Evolutionary conservation across 768 basidiomycete species (phyloP).

Genomic region (Mycena metata): DNA sequence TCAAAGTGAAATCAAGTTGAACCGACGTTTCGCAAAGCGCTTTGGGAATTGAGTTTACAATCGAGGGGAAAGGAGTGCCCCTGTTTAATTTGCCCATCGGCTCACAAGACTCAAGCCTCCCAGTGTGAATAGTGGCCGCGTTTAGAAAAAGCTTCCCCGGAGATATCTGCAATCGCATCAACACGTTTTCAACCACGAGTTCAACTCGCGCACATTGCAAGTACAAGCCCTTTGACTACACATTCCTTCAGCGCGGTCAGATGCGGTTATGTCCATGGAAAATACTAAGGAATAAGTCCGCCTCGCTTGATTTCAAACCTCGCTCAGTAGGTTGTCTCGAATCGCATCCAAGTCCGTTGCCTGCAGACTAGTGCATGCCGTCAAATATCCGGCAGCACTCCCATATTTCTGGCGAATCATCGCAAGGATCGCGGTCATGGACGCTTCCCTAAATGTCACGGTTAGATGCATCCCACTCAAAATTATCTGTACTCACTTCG

Average conservation of each 20-base stretch:
- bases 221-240: neutral
- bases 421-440: conserved; percentile 49
- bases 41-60: neutral
- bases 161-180: neutral
- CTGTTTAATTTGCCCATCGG: no score
- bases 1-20: neutral
- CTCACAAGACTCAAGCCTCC: no score
- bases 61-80: no score
- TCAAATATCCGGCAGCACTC: conserved; percentile 53
- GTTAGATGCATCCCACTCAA: neutral
- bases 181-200: conserved; percentile 16
- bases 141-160: no score
- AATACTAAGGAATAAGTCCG: no score
- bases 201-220: no score
- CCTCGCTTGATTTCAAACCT: neutral
- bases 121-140: no score
- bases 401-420: conserved; percentile 53
- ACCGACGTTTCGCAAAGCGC: no score
- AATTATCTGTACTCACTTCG: conserved; percentile 43
- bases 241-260: no score
- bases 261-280: no score
- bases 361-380: conserved; percentile 44
- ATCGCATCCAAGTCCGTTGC: conserved; percentile 46
- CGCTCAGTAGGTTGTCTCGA: conserved; percentile 10
- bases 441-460: conserved; percentile 48